Evolutionary conservation across 2,329 filamentous ascomycete genomes (phyloP).

Genomic region (Ophiostoma sp.): DNA sequence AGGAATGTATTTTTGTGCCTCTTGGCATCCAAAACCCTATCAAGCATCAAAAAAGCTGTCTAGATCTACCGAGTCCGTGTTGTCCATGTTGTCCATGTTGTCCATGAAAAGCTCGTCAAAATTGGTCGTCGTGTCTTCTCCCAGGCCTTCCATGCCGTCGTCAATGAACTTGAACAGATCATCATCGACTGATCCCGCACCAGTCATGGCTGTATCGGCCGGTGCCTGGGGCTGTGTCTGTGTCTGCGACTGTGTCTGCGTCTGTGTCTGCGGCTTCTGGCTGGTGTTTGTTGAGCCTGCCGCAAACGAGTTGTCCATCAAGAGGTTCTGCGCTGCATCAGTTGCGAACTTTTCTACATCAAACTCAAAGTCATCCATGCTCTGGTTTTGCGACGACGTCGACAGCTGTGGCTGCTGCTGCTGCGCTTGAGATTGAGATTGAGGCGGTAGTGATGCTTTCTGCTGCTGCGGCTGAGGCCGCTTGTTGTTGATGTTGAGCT

Average conservation of each 20-base stretch:
- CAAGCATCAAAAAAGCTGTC: constrained; percentile 25
- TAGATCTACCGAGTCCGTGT: constrained; percentile 39
- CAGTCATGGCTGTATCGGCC: neutral
- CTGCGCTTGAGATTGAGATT: too few species aligned
- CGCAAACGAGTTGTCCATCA: constrained; percentile 24
- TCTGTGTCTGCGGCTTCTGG: constrained; percentile 5
- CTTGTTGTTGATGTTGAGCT: neutral
- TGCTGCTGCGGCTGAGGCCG: neutral
- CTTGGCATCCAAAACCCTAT: neutral
- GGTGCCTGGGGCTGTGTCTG: constrained; percentile 11
- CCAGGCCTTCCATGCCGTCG: constrained; percentile 36
- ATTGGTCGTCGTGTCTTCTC: constrained; percentile 36
- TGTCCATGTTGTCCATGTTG: constrained; percentile 44
- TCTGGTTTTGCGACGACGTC: neutral
- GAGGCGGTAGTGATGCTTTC: neutral
- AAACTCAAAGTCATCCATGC: constrained; percentile 37
- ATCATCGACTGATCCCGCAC: constrained; percentile 29
- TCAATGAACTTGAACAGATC: constrained; percentile 45
- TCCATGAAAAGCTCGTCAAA: constrained; percentile 50
- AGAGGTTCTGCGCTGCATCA: constrained; percentile 30
- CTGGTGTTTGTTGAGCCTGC: constrained; percentile 3
- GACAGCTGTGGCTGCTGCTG: constrained; percentile 8
- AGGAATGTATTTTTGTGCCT: neutral
- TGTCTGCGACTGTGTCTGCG: constrained; percentile 16
- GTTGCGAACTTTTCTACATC: constrained; percentile 42